Evolutionary conservation across 140 eudicot species (phyloP).

Genomic region (Oenanthe javanica): DNA sequence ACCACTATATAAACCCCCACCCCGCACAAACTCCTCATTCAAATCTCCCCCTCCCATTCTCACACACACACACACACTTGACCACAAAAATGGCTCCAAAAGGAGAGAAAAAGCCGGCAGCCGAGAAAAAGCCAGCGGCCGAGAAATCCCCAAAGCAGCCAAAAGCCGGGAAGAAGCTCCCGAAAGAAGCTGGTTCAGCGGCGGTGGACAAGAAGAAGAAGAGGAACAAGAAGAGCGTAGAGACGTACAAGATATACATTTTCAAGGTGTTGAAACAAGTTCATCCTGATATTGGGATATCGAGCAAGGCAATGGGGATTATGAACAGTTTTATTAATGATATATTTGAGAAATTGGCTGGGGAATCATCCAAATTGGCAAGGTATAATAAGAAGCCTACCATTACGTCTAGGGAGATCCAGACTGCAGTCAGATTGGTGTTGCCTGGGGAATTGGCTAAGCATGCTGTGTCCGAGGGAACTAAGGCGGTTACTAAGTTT

Average conservation of each 20-base stretch:
- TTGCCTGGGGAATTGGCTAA: constrained; percentile 9
- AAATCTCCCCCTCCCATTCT: neutral
- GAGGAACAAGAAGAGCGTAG: neutral
- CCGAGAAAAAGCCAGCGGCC: neutral
- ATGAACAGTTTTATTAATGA: constrained; percentile 9
- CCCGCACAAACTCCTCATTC: neutral
- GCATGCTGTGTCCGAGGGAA: constrained; percentile 5
- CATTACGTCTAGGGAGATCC: constrained; percentile 10
- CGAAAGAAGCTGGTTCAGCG: neutral
- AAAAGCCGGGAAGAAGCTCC: neutral
- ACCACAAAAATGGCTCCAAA: neutral
- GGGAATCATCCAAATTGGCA: neutral
- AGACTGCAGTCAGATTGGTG: constrained; percentile 7
- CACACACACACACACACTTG: neutral
- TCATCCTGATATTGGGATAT: constrained; percentile 8
- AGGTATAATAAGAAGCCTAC: constrained; percentile 11
- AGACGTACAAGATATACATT: neutral
- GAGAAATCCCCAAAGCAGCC: neutral
- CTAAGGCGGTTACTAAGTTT: constrained; percentile 8
- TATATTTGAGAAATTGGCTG: constrained; percentile 2
- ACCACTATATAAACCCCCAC: neutral
- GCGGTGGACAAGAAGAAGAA: neutral
- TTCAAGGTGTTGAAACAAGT: constrained; percentile 9
- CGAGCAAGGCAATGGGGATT: constrained; percentile 2
- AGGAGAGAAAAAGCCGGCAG: neutral